Base-by-base conservation (phyloP, 129 eudicot genomes). In the Centaurea solstitialis region DNA sequence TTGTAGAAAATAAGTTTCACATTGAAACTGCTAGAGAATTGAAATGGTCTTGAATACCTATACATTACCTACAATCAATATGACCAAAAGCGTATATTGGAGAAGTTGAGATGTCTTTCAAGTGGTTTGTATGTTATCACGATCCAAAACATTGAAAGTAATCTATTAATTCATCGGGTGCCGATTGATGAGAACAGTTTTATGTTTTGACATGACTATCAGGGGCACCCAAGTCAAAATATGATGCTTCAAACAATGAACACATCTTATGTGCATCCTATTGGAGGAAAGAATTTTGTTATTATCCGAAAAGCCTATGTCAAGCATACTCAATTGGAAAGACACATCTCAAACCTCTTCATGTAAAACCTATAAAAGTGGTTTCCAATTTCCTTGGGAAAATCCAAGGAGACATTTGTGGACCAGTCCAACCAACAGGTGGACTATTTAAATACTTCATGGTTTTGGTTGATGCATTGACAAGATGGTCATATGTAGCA, bases 1-100 rank as follows among this genome's bases (percentile, higher is more conserved):
- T 80, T 9, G 72, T 39, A 9, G n/a, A 23, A 79, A 79, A 79
- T 38, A 68, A 68, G 39, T 79, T 40, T 72, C 83, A 80, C 39
- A 72, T 70, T 35, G 76, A 47, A 57, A 70, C 15, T 41, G 13
- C 15, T 41, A 41, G 30, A 26, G 30, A 26, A n/a, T n/a, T n/a
- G n/a, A 41, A 9, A 41, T 41, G 50, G 50, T 41, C 9, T 41
- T 26, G 30, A 41, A 7, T 41, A 41, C 50, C 50, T 7, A 8
- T 9, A 41, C 30, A 0, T 26, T 8, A 41, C 11, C 1, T 7
- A 12, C 50, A 41, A 41, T 41, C 13, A 41, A 41, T 41, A 41
- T 8, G 12, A 41, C 11, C 13, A 41, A 41, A 41, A 7, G 11
- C 11, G 3, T 26, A 26, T 41, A 41, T 41, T 41, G 50, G 11